Conservation (phyloP, 163 green algal species). For the Smithsoniella earleae region DNA sequence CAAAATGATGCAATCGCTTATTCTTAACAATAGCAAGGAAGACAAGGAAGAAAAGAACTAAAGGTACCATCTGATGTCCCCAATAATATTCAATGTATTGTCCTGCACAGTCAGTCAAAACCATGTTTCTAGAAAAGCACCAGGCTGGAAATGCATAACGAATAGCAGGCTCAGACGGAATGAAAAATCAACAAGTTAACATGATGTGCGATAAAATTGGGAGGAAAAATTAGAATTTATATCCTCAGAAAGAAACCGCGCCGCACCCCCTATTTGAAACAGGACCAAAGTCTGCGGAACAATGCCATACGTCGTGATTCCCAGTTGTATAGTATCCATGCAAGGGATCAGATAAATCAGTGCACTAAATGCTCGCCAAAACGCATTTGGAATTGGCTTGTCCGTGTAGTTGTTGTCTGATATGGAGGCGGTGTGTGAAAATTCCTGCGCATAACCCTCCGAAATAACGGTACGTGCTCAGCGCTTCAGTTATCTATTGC, state of each 20-base stretch:
- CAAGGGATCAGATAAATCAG: slow-evolving; percentile 17
- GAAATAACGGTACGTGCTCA: too few relatives aligned
- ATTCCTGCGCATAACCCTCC: too few relatives aligned
- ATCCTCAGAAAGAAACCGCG: too few relatives aligned
- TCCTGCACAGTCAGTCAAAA: slow-evolving; percentile 35
- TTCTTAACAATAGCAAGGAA: slow-evolving; percentile 74
- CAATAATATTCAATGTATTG: slow-evolving; percentile 58
- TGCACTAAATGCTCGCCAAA: slow-evolving; percentile 26
- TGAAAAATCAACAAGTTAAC: too few relatives aligned
- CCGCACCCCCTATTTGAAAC: slow-evolving; percentile 20
- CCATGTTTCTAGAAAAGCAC: background rate
- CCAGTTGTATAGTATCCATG: slow-evolving; percentile 30
- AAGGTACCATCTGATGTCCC: slow-evolving; percentile 60
- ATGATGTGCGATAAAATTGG: too few relatives aligned
- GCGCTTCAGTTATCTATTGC: too few relatives aligned
- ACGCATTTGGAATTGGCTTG: slow-evolving; percentile 26
- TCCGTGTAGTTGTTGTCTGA: slow-evolving; percentile 29
- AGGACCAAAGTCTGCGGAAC: slow-evolving; percentile 26
- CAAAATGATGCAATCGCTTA: slow-evolving; percentile 70
- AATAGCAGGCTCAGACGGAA: background rate
- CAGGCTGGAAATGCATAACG: background rate
- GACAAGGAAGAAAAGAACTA: slow-evolving; percentile 76
- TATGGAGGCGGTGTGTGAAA: slow-evolving; percentile 2
- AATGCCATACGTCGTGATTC: slow-evolving; percentile 28
- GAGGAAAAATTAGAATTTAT: too few relatives aligned